Evolutionary conservation across 352 stramenopile species (phyloP).

Genomic region (Thraustochytrium sp.): DNA sequence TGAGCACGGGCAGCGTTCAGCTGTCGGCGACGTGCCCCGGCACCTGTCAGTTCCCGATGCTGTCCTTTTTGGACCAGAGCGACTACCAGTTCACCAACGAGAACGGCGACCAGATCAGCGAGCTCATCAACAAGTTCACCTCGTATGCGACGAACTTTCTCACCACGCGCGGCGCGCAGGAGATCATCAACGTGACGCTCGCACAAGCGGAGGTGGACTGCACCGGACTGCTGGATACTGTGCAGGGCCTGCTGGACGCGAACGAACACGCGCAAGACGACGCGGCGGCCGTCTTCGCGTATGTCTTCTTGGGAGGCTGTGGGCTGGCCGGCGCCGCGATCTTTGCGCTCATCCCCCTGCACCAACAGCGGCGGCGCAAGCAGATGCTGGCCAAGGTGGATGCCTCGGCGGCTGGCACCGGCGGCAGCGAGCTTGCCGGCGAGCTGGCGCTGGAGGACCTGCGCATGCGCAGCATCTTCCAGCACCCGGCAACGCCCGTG

Average conservation of each 20-base stretch:
- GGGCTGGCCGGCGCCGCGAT: not conserved
- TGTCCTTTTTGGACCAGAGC: not conserved
- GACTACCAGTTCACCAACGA: not conserved
- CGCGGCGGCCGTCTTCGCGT: not conserved
- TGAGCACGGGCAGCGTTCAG: not conserved
- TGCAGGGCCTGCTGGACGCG: not conserved
- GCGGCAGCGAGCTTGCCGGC: not conserved
- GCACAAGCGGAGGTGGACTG: not conserved
- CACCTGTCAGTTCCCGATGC: not conserved
- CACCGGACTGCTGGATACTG: not conserved
- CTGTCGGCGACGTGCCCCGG: not conserved
- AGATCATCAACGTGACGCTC: not conserved
- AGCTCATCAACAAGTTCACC: not conserved
- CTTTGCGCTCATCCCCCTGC: not conserved
- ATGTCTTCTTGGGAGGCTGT: conserved; percentile 1
- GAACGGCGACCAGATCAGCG: not conserved
- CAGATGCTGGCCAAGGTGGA: not conserved
- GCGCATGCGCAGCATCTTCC: not conserved
- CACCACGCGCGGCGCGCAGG: not conserved
- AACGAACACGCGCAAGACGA: not conserved
- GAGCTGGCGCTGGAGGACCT: conserved; percentile 1
- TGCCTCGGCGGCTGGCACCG: not conserved
- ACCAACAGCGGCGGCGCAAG: not conserved
- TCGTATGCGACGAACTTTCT: not conserved
- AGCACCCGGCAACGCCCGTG: not conserved